Base-by-base conservation (phyloP, 1,284 basidiomycete species). In the Apiotrichum sp. region DNA sequence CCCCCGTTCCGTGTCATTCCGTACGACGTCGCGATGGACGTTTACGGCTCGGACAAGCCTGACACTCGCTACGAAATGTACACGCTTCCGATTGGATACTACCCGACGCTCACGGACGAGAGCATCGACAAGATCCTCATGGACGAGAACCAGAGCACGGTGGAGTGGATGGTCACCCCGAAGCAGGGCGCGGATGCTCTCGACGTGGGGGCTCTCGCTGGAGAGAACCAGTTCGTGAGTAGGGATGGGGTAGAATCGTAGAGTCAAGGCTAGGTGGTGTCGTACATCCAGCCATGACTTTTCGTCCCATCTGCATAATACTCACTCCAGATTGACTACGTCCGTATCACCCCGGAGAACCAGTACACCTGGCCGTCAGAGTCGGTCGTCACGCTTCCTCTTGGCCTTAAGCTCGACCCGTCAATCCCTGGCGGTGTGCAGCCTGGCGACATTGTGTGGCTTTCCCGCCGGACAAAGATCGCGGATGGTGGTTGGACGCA, bases 11-110 rank as follows among this genome's bases (percentile, higher is more conserved):
- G 78, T 53, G 87, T 92, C 52, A 86, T 93, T 83, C 88, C 87
- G 46, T 93, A 93, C 73, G 74, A 81, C 57, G 84, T 92, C 66
- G 89, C 90, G 6, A 93, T 95, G 88, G 79, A 82, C 68, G 83
- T 83, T 84, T 97, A 86, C 80, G 93, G 93, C 8, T 91, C 89
- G 49, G 93, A 98, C 78, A 98, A 98, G 79, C 93, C 93, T 40
- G 93, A 98, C 74, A 84, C 86, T 49, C 83, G 93, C 52, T 93
- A 89, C 76, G 84, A 83, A 47, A 81, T 93, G 62, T 84, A 91
- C 72, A 75, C 75, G 2, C 62, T 77, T 8, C 75, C 75, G 3
- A 74, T 77, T 51, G 71, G 72, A 0, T 77, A 77, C 58, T 77
- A 75, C 57, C 73, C 74, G 3, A 62, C 71, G 9, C 59, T 77